Conservation (phyloP, 768 basidiomycete genomes). For the Neoboletus magnificus region DNA sequence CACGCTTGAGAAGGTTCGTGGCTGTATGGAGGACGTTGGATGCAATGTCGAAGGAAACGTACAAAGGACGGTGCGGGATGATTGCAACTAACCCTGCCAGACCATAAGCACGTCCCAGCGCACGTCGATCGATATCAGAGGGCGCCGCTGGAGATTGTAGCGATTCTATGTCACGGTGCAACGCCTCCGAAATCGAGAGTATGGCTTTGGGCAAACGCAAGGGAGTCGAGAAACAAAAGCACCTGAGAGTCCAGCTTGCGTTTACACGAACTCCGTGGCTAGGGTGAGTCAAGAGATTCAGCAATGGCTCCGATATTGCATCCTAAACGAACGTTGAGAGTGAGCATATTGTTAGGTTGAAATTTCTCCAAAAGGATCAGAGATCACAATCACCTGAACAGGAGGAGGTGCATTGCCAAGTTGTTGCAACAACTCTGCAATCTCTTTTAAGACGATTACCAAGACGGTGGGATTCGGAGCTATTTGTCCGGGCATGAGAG, state of each 20-base stretch:
- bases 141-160: constrained; percentile 70
- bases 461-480: constrained; percentile 67
- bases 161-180: constrained; percentile 78
- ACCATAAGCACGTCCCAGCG: constrained; percentile 87
- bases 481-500: constrained; percentile 82
- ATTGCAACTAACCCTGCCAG: constrained; percentile 84
- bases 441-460: constrained; percentile 74
- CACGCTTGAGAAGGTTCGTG: constrained; percentile 83
- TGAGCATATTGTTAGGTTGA: not conserved
- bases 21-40: constrained; percentile 91
- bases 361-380: not conserved
- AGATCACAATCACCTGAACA: constrained; percentile 57
- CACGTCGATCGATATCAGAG: constrained; percentile 64
- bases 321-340: constrained; percentile 46
- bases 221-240: constrained; percentile 89
- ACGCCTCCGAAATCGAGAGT: constrained; percentile 69
- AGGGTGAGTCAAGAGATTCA: constrained; percentile 83
- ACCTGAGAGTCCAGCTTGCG: constrained; percentile 83
- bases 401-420: constrained; percentile 90
- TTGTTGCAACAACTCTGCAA: constrained; percentile 81
- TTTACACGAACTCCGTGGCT: constrained; percentile 83
- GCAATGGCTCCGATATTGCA: constrained; percentile 77
- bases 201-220: constrained; percentile 79
- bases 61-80: constrained; percentile 83
- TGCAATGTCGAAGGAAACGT: constrained; percentile 91